phyloP scores from a whole-genome alignment of 2,329 filamentous ascomycete genomes.

The Aspergillus aculeatus region DNA sequence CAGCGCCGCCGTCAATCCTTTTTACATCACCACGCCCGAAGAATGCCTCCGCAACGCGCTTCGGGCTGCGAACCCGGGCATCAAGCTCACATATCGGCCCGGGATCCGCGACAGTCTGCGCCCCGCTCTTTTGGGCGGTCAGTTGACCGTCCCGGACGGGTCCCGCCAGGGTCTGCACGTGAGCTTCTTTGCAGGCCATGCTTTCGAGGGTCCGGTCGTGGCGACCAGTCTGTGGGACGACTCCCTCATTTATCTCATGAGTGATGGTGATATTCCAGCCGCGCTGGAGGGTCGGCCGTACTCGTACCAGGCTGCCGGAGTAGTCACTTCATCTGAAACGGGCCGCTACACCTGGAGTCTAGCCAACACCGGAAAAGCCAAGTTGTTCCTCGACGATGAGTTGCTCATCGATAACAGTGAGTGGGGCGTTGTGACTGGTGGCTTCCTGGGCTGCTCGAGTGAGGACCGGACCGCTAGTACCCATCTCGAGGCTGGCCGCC shows the following conservation, averaged over 20 bases:
- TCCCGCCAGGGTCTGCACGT: too few relatives aligned
- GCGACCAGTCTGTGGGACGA: conserved; percentile 2
- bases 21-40: conserved; percentile 4
- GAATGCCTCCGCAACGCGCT: conserved; percentile 1
- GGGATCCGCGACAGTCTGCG: too few relatives aligned
- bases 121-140: too few relatives aligned
- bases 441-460: conserved; percentile 4
- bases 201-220: background rate
- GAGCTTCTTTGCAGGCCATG: background rate
- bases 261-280: conserved; percentile 4
- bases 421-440: background rate
- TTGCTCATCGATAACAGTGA: conserved; percentile 1
- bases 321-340: background rate
- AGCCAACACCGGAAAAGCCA: conserved; percentile 1
- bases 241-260: conserved; percentile 6
- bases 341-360: conserved; percentile 8
- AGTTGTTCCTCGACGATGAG: background rate
- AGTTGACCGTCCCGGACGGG: too few relatives aligned
- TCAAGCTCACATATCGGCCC: too few relatives aligned
- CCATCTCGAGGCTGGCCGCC: background rate
- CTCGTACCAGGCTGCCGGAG: conserved; percentile 2
- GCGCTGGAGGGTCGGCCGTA: background rate
- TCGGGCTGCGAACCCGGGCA: too few relatives aligned
- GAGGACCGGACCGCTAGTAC: background rate
- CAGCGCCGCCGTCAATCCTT: conserved; percentile 9